A percentile compares a stretch with the other conserved stretches of the same genome.
Evolutionary conservation across 2,329 filamentous ascomycete species (phyloP).

Genomic region (Aspergillus udagawae): DNA sequence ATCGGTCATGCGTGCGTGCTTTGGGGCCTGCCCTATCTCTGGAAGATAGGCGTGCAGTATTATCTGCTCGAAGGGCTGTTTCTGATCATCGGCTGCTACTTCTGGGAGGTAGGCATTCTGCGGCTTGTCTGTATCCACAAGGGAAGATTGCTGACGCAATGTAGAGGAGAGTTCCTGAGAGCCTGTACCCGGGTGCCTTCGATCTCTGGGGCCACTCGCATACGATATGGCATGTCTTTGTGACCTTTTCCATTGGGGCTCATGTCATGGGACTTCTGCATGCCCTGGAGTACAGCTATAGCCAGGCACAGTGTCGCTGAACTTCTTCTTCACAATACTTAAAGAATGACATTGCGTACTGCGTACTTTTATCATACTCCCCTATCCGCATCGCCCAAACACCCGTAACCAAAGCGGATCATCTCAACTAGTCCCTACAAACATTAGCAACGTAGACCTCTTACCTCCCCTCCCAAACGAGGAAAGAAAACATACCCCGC

Average conservation of each 20-base stretch:
- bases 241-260: slow-evolving; percentile 38
- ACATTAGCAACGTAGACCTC: not conserved
- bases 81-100: slow-evolving; percentile 26
- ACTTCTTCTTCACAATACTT: no score
- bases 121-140: no score
- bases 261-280: slow-evolving; percentile 28
- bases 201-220: slow-evolving; percentile 34
- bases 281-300: slow-evolving; percentile 30
- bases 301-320: slow-evolving; percentile 1
- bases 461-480: not conserved
- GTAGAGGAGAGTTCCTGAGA: slow-evolving; percentile 20
- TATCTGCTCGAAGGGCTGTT: slow-evolving; percentile 31
- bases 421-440: not conserved
- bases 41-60: slow-evolving; percentile 27
- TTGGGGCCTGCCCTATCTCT: slow-evolving; percentile 22
- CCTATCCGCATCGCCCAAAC: no score
- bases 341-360: no score
- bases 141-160: no score
- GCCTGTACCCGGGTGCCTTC: slow-evolving; percentile 27
- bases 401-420: not conserved
- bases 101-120: slow-evolving; percentile 15
- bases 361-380: no score
- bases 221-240: slow-evolving; percentile 32
- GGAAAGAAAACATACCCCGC: slow-evolving; percentile 10
- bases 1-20: slow-evolving; percentile 27